These are phyloP conservation scores for Eutypella sp. DNA, from an alignment of 2,329 filamentous ascomycete species.

Conservation along the genomic window DNA sequence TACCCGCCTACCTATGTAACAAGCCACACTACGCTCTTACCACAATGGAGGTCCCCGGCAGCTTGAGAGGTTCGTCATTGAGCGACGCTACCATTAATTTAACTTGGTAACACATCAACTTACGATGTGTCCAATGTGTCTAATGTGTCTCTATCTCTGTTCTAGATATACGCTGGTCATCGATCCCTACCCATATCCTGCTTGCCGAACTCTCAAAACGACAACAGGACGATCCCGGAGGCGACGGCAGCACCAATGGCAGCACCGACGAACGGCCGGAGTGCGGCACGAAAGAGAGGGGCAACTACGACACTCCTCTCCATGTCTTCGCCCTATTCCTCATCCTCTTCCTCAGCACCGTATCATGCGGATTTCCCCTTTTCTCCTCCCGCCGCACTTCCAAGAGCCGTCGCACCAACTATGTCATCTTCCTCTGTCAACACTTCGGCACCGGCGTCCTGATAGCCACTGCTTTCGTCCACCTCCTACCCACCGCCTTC, in stretches of 20 bases:
- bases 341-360: constrained; percentile 57
- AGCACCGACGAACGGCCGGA: constrained; percentile 36
- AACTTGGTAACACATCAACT: no score
- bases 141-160: no score
- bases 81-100: no score
- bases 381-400: constrained; percentile 57
- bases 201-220: constrained; percentile 49
- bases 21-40: no score
- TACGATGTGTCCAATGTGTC: no score
- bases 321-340: constrained; percentile 65
- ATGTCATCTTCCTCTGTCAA: constrained; percentile 61
- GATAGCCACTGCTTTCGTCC: constrained; percentile 82
- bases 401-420: constrained; percentile 52
- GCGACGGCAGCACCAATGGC: constrained; percentile 24
- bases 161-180: constrained; percentile 38
- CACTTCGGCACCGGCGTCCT: constrained; percentile 80
- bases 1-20: no score
- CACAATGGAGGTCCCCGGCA: no score
- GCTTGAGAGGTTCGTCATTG: no score
- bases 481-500: constrained; percentile 66
- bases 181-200: constrained; percentile 47
- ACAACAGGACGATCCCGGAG: constrained; percentile 30
- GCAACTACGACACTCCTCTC: constrained; percentile 59
- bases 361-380: constrained; percentile 61
- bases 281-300: constrained; percentile 48